A percentile compares a stretch with the other conserved stretches of the same genome.
These are phyloP conservation scores for Mycena citricolor DNA, from an alignment of 1,284 basidiomycete species.

Conservation along the genomic window DNA sequence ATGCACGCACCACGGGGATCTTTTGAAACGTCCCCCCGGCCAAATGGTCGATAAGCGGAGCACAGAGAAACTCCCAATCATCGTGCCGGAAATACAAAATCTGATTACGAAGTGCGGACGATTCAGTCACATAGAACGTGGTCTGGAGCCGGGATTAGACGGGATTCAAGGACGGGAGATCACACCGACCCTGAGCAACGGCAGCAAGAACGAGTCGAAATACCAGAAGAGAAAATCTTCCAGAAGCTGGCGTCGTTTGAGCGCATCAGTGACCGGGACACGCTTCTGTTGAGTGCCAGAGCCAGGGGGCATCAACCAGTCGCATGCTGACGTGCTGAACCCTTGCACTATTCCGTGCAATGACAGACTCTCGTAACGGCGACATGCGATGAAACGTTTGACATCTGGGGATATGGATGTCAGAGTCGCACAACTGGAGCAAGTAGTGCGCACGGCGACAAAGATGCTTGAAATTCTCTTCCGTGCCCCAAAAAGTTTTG, in stretches of 20 bases:
- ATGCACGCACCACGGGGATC: slow-evolving; percentile 49
- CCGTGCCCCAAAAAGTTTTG: slow-evolving; percentile 75
- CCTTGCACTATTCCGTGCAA: slow-evolving; percentile 83
- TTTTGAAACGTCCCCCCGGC: slow-evolving; percentile 65
- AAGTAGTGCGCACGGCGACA: slow-evolving; percentile 13
- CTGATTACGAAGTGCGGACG: slow-evolving; percentile 82
- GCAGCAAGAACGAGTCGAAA: slow-evolving; percentile 83
- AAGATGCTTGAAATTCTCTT: slow-evolving; percentile 65
- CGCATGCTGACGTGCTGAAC: slow-evolving; percentile 73
- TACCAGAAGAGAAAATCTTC: slow-evolving; percentile 92
- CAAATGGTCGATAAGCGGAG: slow-evolving; percentile 77
- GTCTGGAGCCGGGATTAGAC: slow-evolving; percentile 52
- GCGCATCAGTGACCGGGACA: slow-evolving; percentile 63
- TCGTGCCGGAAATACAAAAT: slow-evolving; percentile 93
- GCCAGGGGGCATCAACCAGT: slow-evolving; percentile 71
- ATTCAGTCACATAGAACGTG: slow-evolving; percentile 94
- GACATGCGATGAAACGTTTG: slow-evolving; percentile 66
- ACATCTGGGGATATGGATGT: slow-evolving; percentile 50
- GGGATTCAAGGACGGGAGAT: slow-evolving; percentile 7
- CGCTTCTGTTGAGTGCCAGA: slow-evolving; percentile 41
- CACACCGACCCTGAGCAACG: slow-evolving; percentile 68
- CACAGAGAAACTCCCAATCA: slow-evolving; percentile 85
- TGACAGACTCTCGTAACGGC: slow-evolving; percentile 80
- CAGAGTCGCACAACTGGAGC: background rate
- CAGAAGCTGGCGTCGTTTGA: slow-evolving; percentile 75